Percentiles rank a stretch among this genome's conserved stretches.
phyloP scores from a whole-genome alignment of 176 grass and related monocot genomes.

The sorghum (Sorghum bicolor) region DNA sequence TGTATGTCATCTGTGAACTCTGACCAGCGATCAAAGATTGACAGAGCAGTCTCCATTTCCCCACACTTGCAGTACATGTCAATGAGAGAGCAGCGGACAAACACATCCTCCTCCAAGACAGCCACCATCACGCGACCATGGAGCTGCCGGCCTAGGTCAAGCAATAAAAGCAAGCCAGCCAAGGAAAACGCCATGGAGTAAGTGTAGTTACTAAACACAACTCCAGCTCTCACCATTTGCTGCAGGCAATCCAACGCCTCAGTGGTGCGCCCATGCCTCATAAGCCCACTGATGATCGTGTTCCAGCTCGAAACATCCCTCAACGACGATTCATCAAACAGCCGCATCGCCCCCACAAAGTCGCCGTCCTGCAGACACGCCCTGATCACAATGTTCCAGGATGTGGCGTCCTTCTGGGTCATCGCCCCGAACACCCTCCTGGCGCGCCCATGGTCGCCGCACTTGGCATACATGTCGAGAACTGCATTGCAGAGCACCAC shows the following conservation, averaged over 20 bases:
- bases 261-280: constrained; percentile 16
- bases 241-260: constrained; percentile 33
- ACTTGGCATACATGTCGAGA: constrained; percentile 62
- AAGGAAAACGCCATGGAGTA: constrained; percentile 54
- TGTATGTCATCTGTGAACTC: not conserved
- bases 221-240: constrained; percentile 38
- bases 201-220: constrained; percentile 45
- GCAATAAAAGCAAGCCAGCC: constrained; percentile 47
- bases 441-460: not conserved
- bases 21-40: constrained; percentile 42
- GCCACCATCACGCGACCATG: constrained; percentile 40
- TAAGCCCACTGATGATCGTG: constrained; percentile 53
- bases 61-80: constrained; percentile 84
- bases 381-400: constrained; percentile 56
- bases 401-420: constrained; percentile 28
- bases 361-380: constrained; percentile 41
- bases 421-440: constrained; percentile 35
- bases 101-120: constrained; percentile 28
- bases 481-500: constrained; percentile 50
- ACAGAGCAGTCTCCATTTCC: constrained; percentile 25
- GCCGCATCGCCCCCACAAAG: constrained; percentile 18
- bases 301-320: constrained; percentile 60
- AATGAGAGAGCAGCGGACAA: constrained; percentile 55
- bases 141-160: constrained; percentile 51
- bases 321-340: constrained; percentile 43